These are phyloP conservation scores for Alnus glutinosa DNA, from an alignment of 306 rosid species.

Conservation along the genomic window DNA sequence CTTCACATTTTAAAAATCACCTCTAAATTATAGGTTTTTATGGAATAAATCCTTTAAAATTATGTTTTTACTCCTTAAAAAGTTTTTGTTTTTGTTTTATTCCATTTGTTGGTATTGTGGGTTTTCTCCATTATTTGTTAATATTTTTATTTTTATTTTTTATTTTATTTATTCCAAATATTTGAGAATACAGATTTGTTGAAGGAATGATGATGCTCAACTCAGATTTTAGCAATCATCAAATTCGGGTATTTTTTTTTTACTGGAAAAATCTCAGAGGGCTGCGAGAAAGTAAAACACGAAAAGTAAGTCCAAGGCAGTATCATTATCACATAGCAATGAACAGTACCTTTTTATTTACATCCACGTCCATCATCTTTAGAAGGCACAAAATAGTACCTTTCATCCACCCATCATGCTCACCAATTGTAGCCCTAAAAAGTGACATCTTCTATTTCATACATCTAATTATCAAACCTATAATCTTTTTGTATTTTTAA, in stretches of 20 bases:
- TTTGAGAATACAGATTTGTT: background rate
- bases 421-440: background rate
- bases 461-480: slow-evolving; percentile 1
- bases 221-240: background rate
- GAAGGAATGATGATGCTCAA: background rate
- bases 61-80: too few relatives aligned
- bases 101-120: too few relatives aligned
- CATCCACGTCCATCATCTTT: background rate
- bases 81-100: too few relatives aligned
- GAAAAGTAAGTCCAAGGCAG: too few relatives aligned
- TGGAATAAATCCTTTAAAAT: too few relatives aligned
- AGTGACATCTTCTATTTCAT: background rate
- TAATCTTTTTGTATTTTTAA: background rate
- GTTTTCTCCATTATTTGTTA: too few relatives aligned
- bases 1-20: too few relatives aligned
- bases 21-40: too few relatives aligned
- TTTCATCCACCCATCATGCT: background rate
- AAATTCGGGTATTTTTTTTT: background rate
- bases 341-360: background rate
- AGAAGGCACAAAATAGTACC: background rate
- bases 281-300: background rate
- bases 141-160: too few relatives aligned
- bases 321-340: background rate
- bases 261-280: background rate
- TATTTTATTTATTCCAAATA: too few relatives aligned